Conservation (phyloP, 202 grass and related monocot species). For the Hordeum pubiflorum region DNA sequence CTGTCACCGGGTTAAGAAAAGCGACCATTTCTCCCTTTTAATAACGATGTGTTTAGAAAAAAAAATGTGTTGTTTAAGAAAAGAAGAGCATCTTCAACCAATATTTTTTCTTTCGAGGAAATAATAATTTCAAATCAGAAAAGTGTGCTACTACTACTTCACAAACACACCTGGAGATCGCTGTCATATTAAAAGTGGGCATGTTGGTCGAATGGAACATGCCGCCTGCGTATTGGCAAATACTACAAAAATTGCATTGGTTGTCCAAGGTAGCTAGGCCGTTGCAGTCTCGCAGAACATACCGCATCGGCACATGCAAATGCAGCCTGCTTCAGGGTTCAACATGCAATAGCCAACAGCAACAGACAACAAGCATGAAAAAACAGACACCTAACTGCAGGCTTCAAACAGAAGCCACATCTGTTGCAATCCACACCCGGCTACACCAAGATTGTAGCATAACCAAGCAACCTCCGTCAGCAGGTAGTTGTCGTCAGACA, state of each 20-base stretch:
- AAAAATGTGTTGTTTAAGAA: not conserved
- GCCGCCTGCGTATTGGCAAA: not conserved
- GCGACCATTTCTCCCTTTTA: not conserved
- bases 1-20: not conserved
- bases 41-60: not conserved
- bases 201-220: not conserved
- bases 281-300: not conserved
- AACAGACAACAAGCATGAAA: not conserved
- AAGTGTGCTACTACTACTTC: not conserved
- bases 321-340: not conserved
- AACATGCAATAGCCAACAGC: not conserved
- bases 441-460: not conserved
- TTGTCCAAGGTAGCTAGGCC: not conserved
- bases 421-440: not conserved
- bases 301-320: not conserved
- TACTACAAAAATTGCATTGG: not conserved
- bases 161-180: not conserved
- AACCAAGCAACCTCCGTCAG: not conserved
- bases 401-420: not conserved
- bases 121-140: not conserved
- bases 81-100: not conserved
- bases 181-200: not conserved
- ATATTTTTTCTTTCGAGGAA: not conserved
- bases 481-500: not conserved
- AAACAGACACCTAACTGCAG: not conserved